These are phyloP conservation scores for Penicillium sp. DNA, from an alignment of 2,329 filamentous ascomycete species.

Conservation along the genomic window DNA sequence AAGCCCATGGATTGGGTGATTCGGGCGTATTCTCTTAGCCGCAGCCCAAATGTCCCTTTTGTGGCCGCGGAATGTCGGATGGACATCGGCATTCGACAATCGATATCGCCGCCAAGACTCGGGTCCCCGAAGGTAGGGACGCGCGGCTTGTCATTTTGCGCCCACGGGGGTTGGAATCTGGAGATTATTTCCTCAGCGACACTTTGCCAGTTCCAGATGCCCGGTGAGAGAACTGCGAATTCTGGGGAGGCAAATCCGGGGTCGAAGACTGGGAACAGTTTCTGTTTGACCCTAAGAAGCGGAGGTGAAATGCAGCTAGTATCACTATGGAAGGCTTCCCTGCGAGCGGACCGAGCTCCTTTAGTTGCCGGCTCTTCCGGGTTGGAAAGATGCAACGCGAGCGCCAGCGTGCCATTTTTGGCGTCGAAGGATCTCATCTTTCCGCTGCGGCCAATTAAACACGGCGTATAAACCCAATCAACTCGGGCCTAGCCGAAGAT, in stretches of 20 bases:
- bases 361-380: background rate
- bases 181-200: background rate
- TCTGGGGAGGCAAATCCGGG: constrained; percentile 19
- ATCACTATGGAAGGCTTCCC: background rate
- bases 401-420: background rate
- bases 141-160: constrained; percentile 14
- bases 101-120: constrained; percentile 3
- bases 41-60: background rate
- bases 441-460: background rate
- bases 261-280: background rate
- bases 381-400: background rate
- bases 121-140: constrained; percentile 19
- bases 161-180: constrained; percentile 11
- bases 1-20: constrained; percentile 2
- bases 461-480: background rate
- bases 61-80: background rate
- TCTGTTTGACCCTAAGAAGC: background rate
- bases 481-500: background rate
- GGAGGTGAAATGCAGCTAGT: background rate
- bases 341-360: background rate
- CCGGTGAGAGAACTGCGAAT: constrained; percentile 16
- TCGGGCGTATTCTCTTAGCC: constrained; percentile 9
- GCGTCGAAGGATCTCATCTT: background rate
- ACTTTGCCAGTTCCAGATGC: constrained; percentile 20
- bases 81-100: background rate